Conservation (phyloP, 768 basidiomycete genomes). For the Kondoa malvinella region DNA sequence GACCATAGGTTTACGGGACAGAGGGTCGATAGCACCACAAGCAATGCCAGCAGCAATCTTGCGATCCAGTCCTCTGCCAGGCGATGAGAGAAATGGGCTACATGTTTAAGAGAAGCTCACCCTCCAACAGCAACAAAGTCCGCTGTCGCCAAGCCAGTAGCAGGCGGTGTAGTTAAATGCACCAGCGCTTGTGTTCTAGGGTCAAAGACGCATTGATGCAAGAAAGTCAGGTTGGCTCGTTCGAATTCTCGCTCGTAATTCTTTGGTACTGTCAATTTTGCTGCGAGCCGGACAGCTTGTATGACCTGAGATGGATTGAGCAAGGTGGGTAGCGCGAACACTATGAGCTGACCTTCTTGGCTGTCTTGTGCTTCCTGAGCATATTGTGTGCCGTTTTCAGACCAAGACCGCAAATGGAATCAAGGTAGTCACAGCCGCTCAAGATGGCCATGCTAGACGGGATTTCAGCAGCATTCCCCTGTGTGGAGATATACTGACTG, state of each 20-base stretch:
- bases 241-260: slow-evolving; percentile 58
- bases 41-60: slow-evolving; percentile 51
- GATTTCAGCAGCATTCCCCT: neutral
- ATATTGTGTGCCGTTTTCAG: slow-evolving; percentile 79
- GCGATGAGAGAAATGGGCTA: slow-evolving; percentile 1
- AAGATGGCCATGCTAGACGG: slow-evolving; percentile 36
- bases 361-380: slow-evolving; percentile 66
- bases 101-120: slow-evolving; percentile 39
- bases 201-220: slow-evolving; percentile 82
- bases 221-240: slow-evolving; percentile 76
- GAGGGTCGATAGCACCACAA: slow-evolving; percentile 41
- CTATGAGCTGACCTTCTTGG: too few relatives aligned
- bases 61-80: slow-evolving; percentile 47
- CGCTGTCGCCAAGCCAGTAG: slow-evolving; percentile 43
- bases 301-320: slow-evolving; percentile 31
- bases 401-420: slow-evolving; percentile 77
- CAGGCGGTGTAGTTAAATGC: slow-evolving; percentile 48
- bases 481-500: slow-evolving; percentile 34
- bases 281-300: slow-evolving; percentile 56
- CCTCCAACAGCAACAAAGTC: slow-evolving; percentile 36
- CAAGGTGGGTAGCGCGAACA: slow-evolving; percentile 12
- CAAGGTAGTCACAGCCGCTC: slow-evolving; percentile 80
- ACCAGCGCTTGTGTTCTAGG: slow-evolving; percentile 50
- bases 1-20: slow-evolving; percentile 48
- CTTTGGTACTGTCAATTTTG: slow-evolving; percentile 61